Conservation (phyloP, 768 basidiomycete genomes). For the Serendipita vermifera region DNA sequence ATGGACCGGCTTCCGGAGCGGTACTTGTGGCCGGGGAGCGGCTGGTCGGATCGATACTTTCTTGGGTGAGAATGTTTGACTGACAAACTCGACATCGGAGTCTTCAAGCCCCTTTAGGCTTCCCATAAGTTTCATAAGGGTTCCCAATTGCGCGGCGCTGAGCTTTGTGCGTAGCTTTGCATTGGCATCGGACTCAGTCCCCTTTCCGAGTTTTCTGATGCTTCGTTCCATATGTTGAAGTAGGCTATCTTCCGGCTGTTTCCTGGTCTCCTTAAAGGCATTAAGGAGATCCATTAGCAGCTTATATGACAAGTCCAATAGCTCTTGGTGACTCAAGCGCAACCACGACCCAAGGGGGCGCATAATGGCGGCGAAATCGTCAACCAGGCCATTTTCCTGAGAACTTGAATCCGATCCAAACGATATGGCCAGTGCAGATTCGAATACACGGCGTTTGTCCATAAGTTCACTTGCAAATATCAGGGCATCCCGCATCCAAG, state of each 20-base stretch:
- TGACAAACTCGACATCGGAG: conserved; percentile 45
- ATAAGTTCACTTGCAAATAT: conserved; percentile 85
- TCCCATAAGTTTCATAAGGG: neutral
- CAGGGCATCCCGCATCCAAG: conserved; percentile 97
- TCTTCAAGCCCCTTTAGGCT: conserved; percentile 29
- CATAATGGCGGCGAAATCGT: conserved; percentile 63
- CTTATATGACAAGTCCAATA: conserved; percentile 78
- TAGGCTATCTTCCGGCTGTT: conserved; percentile 41
- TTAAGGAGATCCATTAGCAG: conserved; percentile 67
- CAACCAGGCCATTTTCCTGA: conserved; percentile 37
- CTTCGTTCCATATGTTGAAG: conserved; percentile 44
- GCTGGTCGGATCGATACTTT: no score
- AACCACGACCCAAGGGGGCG: conserved; percentile 76
- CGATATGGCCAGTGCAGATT: conserved; percentile 42
- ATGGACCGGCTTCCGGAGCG: no score
- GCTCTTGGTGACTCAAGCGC: conserved; percentile 81
- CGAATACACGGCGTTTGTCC: conserved; percentile 66
- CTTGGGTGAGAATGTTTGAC: neutral
- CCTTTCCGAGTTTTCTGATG: neutral
- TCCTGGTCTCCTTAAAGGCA: conserved; percentile 52
- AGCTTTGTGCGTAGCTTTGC: neutral
- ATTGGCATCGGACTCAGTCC: no score
- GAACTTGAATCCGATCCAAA: conserved; percentile 21
- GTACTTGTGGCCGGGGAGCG: no score
- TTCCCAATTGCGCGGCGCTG: neutral